A percentile compares a stretch with the other conserved stretches of the same genome.
Conservation (phyloP, 148 eudicot species). For the Vaccinium corymbosum region DNA sequence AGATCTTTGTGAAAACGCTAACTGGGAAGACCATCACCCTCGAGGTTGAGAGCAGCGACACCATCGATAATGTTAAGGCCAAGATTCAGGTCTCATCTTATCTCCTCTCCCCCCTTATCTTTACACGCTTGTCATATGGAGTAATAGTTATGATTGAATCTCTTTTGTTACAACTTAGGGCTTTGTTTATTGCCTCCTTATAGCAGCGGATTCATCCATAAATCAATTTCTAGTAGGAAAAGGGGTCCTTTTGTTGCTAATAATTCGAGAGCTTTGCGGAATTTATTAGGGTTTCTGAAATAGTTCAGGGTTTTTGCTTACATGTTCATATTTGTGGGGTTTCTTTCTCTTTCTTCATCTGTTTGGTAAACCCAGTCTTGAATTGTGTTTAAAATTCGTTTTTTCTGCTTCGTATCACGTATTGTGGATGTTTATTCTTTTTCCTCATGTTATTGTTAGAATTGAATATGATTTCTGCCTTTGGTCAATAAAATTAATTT, state of each 20-base stretch:
- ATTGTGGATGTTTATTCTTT: neutral
- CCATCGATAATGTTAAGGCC: constrained; percentile 21
- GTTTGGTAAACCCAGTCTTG: neutral
- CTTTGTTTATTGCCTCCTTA: neutral
- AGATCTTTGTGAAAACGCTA: constrained; percentile 21
- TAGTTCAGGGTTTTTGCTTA: neutral
- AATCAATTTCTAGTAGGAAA: neutral
- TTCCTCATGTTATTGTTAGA: neutral
- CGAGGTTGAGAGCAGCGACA: constrained; percentile 22
- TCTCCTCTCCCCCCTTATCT: neutral
- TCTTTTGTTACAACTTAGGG: neutral
- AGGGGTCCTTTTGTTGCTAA: neutral
- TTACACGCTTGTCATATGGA: neutral
- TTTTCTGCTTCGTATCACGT: neutral
- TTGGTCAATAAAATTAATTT: neutral
- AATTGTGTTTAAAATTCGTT: neutral
- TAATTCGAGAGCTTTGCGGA: neutral
- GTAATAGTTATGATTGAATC: neutral
- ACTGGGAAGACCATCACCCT: constrained; percentile 21
- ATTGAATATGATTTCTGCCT: neutral
- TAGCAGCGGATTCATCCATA: neutral
- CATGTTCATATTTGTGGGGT: neutral
- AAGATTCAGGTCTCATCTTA: constrained; percentile 17
- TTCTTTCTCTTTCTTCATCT: neutral
- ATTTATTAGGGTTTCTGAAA: too few relatives aligned